A percentile compares a stretch with the other conserved stretches of the same genome.
Evolutionary conservation across 2,329 filamentous ascomycete genomes (phyloP).

Genomic region (Beauveria sp.): DNA sequence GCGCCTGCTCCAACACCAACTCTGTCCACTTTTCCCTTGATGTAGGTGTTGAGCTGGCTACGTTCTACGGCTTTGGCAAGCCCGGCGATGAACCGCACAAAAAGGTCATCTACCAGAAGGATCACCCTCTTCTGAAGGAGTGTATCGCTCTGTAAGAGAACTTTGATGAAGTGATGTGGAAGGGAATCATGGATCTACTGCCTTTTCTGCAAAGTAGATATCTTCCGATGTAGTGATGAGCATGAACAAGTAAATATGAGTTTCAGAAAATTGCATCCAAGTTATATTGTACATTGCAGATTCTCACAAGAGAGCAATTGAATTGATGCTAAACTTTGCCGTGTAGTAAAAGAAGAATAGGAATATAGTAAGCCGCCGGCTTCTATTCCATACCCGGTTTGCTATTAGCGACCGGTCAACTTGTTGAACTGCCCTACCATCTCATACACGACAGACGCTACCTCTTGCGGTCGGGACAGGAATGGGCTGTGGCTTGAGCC

Average conservation of each 20-base stretch:
- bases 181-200: background rate
- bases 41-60: conserved; percentile 9
- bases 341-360: too few relatives aligned
- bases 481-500: conserved; percentile 5
- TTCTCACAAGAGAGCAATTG: background rate
- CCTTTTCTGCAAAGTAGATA: too few relatives aligned
- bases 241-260: background rate
- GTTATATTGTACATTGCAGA: background rate
- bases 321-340: too few relatives aligned
- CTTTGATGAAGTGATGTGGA: background rate
- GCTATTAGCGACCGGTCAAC: background rate
- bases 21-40: conserved; percentile 9
- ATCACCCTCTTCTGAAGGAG: conserved; percentile 9
- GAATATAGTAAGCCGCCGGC: background rate
- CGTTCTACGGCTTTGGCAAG: conserved; percentile 12
- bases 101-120: conserved; percentile 10
- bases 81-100: conserved; percentile 11
- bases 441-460: background rate
- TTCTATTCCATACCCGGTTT: background rate
- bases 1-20: conserved; percentile 6
- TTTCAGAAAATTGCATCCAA: background rate
- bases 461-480: background rate
- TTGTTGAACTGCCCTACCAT: background rate
- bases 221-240: too few relatives aligned
- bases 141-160: background rate